Conservation (phyloP, 164 flowering plant species). For the Aristolochia contorta region DNA sequence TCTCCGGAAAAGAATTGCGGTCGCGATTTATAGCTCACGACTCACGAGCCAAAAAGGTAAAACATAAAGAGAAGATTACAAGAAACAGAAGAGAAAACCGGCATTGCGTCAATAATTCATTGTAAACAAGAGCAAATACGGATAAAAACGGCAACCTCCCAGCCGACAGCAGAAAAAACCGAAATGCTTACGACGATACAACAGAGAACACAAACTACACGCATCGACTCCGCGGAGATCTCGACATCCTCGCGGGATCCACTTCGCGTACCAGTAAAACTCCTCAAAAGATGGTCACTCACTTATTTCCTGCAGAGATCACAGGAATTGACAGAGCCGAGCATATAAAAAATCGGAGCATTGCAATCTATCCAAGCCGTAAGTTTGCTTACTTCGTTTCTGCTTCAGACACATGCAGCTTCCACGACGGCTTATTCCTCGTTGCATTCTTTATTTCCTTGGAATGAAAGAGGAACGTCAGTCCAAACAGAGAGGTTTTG, state of each 20-base stretch:
- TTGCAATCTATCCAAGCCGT: background rate
- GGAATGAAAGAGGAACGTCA: background rate
- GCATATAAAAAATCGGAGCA: background rate
- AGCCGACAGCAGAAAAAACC: no score
- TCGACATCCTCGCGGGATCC: background rate
- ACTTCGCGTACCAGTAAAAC: background rate
- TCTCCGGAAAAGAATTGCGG: no score
- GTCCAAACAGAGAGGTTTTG: slow-evolving; percentile 1
- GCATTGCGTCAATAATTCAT: no score
- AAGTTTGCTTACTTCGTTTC: background rate
- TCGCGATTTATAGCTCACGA: no score
- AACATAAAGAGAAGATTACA: no score
- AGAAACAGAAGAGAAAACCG: no score
- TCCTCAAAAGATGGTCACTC: background rate
- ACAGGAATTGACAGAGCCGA: background rate
- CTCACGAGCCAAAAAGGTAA: no score
- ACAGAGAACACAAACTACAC: no score
- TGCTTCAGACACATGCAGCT: background rate
- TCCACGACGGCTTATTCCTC: background rate
- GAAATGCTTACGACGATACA: no score
- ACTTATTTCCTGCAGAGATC: background rate
- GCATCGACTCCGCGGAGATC: background rate
- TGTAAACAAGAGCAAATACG: no score
- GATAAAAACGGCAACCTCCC: no score
- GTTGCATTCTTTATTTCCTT: background rate